A percentile compares a stretch with the other conserved stretches of the same genome.
phyloP scores from a whole-genome alignment of 2,329 filamentous ascomycete genomes.

The Fusarium globosum region DNA sequence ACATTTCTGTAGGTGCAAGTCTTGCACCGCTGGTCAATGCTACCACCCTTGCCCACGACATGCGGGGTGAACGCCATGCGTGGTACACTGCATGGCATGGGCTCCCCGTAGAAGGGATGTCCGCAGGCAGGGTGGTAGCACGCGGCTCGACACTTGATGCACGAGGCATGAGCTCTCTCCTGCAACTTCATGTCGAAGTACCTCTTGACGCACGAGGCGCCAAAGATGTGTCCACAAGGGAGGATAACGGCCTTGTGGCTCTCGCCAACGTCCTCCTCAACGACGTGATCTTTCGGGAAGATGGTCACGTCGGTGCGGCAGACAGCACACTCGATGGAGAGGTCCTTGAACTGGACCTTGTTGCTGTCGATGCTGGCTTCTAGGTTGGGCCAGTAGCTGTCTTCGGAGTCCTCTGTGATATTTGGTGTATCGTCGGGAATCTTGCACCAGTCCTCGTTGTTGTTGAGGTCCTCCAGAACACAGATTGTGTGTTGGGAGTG shows the following conservation, averaged over 20 bases:
- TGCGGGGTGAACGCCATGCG: not conserved
- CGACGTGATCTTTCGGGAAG: not conserved
- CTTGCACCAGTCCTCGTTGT: not conserved
- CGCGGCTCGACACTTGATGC: not conserved
- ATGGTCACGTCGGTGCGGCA: not conserved
- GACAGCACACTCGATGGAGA: not conserved
- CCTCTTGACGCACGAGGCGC: not conserved
- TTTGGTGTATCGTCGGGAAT: not conserved
- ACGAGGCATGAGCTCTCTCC: not conserved
- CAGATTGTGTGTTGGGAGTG: not conserved
- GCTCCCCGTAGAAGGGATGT: not conserved
- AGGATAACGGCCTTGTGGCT: not conserved
- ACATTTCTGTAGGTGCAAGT: not conserved
- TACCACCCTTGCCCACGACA: not conserved
- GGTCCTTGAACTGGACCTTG: not conserved
- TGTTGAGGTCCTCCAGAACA: not conserved
- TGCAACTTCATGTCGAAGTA: not conserved
- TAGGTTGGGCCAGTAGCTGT: not conserved
- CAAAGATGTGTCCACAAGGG: conserved; percentile 11
- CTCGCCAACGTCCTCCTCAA: not conserved
- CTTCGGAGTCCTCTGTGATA: not conserved
- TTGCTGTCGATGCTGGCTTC: not conserved
- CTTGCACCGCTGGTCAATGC: not conserved
- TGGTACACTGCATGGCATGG: not conserved
- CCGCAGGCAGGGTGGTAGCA: not conserved